Evolutionary conservation across 495 filamentous ascomycete species (phyloP).

Genomic region (Clavariopsis aquatica): DNA sequence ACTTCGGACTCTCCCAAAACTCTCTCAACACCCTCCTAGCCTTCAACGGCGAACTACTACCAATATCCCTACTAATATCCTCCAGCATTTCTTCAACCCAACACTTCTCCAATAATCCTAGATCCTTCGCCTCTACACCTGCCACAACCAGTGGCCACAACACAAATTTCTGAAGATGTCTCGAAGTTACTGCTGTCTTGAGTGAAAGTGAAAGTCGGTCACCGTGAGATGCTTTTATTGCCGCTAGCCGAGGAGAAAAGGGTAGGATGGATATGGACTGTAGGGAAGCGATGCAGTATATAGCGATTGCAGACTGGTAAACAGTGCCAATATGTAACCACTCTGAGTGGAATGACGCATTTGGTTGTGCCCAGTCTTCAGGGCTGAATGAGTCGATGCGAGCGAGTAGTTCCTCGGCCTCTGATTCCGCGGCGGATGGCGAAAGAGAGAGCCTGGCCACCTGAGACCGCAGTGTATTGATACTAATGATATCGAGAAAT

Average conservation of each 20-base stretch:
- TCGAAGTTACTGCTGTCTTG: neutral
- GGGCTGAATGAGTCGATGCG: slow-evolving; percentile 5
- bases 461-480: slow-evolving; percentile 10
- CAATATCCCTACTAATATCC: slow-evolving; percentile 5
- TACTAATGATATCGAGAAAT: slow-evolving; percentile 12
- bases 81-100: neutral
- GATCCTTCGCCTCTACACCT: slow-evolving; percentile 5
- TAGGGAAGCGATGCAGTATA: slow-evolving; percentile 14
- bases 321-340: slow-evolving; percentile 8
- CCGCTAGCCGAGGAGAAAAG: neutral
- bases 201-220: neutral
- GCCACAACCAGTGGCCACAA: slow-evolving; percentile 17
- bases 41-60: neutral
- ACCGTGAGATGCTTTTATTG: slow-evolving; percentile 1
- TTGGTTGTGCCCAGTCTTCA: slow-evolving; percentile 7
- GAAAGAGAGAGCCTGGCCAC: neutral
- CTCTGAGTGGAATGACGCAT: neutral
- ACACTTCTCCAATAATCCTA: neutral
- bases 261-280: slow-evolving; percentile 8
- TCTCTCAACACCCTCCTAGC: neutral
- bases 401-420: slow-evolving; percentile 12
- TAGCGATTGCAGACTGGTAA: neutral
- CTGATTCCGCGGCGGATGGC: neutral
- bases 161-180: slow-evolving; percentile 3
- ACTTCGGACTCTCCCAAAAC: slow-evolving; percentile 5